Evolutionary conservation across 305 asterid genomes (phyloP).

Genomic region (Vinca major): DNA sequence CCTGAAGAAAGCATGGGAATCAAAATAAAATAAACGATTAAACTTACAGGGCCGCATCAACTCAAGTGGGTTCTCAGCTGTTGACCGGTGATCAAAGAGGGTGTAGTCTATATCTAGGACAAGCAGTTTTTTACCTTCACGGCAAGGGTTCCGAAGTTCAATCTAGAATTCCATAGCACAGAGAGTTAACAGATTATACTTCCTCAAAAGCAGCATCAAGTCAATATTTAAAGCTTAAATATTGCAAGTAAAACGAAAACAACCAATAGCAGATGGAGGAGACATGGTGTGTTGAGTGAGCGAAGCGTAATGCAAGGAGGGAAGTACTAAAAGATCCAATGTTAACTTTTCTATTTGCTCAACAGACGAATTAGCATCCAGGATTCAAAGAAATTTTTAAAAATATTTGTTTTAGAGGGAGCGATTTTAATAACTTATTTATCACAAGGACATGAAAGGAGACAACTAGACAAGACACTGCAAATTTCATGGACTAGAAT

Average conservation of each 20-base stretch:
- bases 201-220: not conserved
- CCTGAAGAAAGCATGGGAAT: constrained; percentile 14
- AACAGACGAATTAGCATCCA: not conserved
- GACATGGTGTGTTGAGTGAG: not conserved
- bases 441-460: not conserved
- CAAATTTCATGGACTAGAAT: not conserved
- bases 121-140: constrained; percentile 82
- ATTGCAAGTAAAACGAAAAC: not conserved
- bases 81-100: constrained; percentile 84
- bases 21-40: constrained; percentile 5
- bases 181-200: not conserved
- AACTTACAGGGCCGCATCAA: constrained; percentile 94
- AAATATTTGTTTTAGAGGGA: not conserved
- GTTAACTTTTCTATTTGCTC: not conserved
- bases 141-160: constrained; percentile 74
- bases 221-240: not conserved
- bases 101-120: constrained; percentile 94
- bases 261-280: not conserved
- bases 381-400: not conserved
- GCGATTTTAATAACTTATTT: not conserved
- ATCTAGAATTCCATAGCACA: constrained; percentile 31
- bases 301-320: not conserved
- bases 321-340: not conserved
- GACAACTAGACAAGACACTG: not conserved
- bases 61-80: constrained; percentile 85